Conservation (phyloP, 2,329 filamentous ascomycete genomes). For the Gnomoniopsis sp. region DNA sequence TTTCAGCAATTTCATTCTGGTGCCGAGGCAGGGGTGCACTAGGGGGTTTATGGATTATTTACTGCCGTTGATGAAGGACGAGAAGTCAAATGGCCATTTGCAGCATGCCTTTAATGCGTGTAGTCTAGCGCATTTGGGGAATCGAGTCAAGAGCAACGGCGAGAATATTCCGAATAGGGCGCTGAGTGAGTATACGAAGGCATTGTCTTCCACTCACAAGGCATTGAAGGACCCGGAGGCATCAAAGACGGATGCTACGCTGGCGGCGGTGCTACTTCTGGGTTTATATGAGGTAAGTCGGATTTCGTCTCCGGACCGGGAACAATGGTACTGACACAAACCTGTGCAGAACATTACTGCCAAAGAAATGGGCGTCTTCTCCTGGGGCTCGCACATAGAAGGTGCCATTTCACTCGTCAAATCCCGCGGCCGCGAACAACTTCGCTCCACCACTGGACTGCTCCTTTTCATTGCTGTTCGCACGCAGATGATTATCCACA, state of each 20-base stretch:
- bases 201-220: constrained; percentile 48
- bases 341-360: constrained; percentile 46
- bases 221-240: constrained; percentile 49
- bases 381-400: constrained; percentile 63
- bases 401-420: constrained; percentile 61
- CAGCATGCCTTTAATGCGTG: constrained; percentile 58
- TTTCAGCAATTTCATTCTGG: constrained; percentile 56
- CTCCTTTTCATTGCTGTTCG: constrained; percentile 58
- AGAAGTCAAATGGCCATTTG: constrained; percentile 44
- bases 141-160: constrained; percentile 38
- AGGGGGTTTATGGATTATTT: constrained; percentile 59
- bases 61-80: constrained; percentile 49
- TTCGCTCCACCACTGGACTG: constrained; percentile 49
- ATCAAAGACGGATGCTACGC: constrained; percentile 52
- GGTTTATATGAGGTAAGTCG: constrained; percentile 53
- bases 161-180: constrained; percentile 37
- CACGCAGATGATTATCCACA: constrained; percentile 60
- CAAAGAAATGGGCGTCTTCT: constrained; percentile 49
- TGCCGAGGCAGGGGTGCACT: constrained; percentile 46
- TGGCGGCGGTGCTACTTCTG: constrained; percentile 57
- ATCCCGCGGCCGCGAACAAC: constrained; percentile 52
- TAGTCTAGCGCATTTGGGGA: constrained; percentile 54
- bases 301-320: not conserved
- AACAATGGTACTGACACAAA: not conserved
- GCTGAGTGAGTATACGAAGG: constrained; percentile 51